Base-by-base conservation (phyloP, 2,329 filamentous ascomycete species). In the Arthrobotrys iridis region DNA sequence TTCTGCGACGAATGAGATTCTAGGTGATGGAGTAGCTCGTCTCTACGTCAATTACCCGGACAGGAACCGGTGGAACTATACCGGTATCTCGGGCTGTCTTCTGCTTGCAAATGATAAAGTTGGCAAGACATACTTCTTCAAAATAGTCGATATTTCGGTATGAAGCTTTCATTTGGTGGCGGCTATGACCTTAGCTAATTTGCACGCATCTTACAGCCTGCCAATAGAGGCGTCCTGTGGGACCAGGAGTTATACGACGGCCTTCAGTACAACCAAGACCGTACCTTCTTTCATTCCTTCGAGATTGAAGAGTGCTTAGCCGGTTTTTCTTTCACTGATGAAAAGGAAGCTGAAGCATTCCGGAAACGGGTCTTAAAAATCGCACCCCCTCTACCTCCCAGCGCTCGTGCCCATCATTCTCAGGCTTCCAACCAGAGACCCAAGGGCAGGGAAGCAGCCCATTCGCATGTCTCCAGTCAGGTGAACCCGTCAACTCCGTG, bases 331-430 rank as follows among this genome's bases (percentile, higher is more conserved):
- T 99, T 99, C 80, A 89, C 91, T 76, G 95, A 98, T 82, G 95
- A 98, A 85, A 98, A 97, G 83, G 95, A 99, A 84, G 95, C 95
- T 33, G 96, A 92, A 83, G 91, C 92, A 72, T 98, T 99, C 84
- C 90, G 93, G 83, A 97, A 97, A 87, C 98, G 97, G 85, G 92
- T 99, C 78, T 93, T 98, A 84, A 97, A 96, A 87, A 93, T 94
- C 83, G 94, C 93, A 41, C 68, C 68, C 7, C 68, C 45, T 55
- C 18, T 65, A 20, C 60, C 68, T 18, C 68, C 68, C 15, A 52
- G 68, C 11, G 68, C 60, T 33, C 68, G 68, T 24, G 43, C 48
- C 35, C 60, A 73, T 30, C 45, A 57, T 26, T 24, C 60, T 22
- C 68, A 73, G 18, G 15, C 41, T 15, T 60, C 68, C 8, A 22